Percentiles rank a stretch among this genome's conserved stretches.
phyloP scores from a whole-genome alignment of 805 yeast genomes.

The Lipomyces spencermartinsiae region DNA sequence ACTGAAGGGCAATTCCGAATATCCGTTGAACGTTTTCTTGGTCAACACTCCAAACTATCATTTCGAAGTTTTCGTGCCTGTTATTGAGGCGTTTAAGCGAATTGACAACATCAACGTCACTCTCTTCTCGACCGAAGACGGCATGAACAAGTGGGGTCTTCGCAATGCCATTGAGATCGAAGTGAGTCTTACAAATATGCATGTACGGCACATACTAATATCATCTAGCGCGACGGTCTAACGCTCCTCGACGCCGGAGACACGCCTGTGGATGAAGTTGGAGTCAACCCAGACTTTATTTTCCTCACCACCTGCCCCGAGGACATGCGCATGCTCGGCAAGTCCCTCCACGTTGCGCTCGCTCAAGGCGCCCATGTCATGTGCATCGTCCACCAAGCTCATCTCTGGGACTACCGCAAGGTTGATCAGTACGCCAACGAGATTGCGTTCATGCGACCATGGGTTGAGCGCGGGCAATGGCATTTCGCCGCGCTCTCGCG shows the following conservation, averaged over 20 bases:
- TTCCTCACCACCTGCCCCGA: conserved; percentile 36
- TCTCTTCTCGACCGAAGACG: conserved; percentile 27
- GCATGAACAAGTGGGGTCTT: conserved; percentile 33
- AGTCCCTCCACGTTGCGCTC: conserved; percentile 11
- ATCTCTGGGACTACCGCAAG: conserved; percentile 28
- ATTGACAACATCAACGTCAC: conserved; percentile 14
- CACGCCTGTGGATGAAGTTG: conserved; percentile 9
- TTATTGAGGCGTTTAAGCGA: conserved; percentile 10
- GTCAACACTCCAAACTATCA: conserved; percentile 28
- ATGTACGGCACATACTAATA: not conserved
- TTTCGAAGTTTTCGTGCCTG: conserved; percentile 24
- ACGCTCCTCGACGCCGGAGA: conserved; percentile 14
- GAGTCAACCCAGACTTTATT: conserved; percentile 25
- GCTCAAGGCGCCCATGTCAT: conserved; percentile 29
- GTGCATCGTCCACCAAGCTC: conserved; percentile 30
- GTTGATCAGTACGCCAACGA: conserved; percentile 17
- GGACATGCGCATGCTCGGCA: conserved; percentile 29
- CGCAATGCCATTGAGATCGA: conserved; percentile 31
- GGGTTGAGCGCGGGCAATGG: conserved; percentile 31
- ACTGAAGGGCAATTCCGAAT: conserved; percentile 5
- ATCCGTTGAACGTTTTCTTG: conserved; percentile 17
- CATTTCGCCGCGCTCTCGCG: conserved; percentile 21
- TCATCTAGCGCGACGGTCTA: conserved; percentile 14
- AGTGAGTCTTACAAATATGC: conserved; percentile 3
- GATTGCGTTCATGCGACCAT: conserved; percentile 27